Evolutionary conservation across 2,329 filamentous ascomycete genomes (phyloP), one percentile per base, ranked within the genome.

Genomic region (Colletotrichum viniferum): DNA sequence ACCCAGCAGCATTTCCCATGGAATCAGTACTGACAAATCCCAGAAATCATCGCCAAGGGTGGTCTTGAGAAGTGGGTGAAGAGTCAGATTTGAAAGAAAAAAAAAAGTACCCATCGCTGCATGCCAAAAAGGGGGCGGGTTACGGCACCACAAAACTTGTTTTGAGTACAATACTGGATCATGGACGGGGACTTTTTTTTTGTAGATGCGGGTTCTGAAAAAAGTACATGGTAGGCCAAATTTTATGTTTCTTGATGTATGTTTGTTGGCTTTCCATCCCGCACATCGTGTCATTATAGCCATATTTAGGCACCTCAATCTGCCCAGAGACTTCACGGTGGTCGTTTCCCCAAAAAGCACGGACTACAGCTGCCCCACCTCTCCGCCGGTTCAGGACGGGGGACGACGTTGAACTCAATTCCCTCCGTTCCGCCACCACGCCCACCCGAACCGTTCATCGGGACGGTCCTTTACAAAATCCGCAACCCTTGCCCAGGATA

Each of bases 41-140:
- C n/a, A 48, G 94, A 94, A 81, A 96, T 96, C 72, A 95, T 96
- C 80, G 93, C 94, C 1, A 84, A 89, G 65, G 95, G 95, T 4
- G 95, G 95, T 0, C 81, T 97, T 76, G 94, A 96, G 87, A 93
- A 92, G 77, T 97, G 95, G 95, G 94, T 97, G 12, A 94, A 94
- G 88, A 88, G 89, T 72, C 88, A 94, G 82, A 94, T 96, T 36
- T n/a, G 24, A 52, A 66, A 66, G 8, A 14, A n/a, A 24, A 24
- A 60, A 38, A 30, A 14, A 60, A 38, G 38, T 4, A 3, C 18
- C 16, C 10, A 18, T 26, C 7, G 1, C 14, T 28, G 2, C 28
- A n/a, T 7, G 14, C 7, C 38, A 34, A n/a, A 48, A 21, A 32
- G 2, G 14, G 24, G 55, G 24, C 18, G 58, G 28, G 43, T 32